Base-by-base conservation (phyloP, 768 basidiomycete species). In the Psilocybe sp. region DNA sequence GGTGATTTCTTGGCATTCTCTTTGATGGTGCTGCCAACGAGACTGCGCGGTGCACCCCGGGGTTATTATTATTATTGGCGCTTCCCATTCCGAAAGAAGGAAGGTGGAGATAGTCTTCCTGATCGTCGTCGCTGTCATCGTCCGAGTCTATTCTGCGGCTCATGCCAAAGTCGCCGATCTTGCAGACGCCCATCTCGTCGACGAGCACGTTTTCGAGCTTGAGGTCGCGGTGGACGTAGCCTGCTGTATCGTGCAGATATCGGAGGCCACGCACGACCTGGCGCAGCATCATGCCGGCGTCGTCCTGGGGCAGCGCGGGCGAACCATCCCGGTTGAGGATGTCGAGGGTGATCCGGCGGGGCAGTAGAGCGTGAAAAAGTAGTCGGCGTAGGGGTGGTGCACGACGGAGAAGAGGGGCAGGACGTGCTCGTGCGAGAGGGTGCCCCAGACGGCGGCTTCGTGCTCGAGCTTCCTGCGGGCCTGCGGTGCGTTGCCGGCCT, bases 121-220 rank as follows among this genome's bases (percentile, higher is more conserved):
- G 66, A 16, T 64, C 63, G 34, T 69, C 71, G 51, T 72, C 69
- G 38, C 73, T 72, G 4, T 70, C 68, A 35, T 71, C 71, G 40
- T 71, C 65, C 64, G 41, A 56, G 58, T 80, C 83, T 37, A 92
- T 82, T 50, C 73, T 74, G 60, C 79, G 76, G 15, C 89, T 77
- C 73, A 94, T 80, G 43, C 92, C 91, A 69, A 95, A 94, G 69
- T 95, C 92, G 39, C 75, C 74, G 31, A 96, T 86, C 62, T 84
- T 82, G 73, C 92, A 93, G n/a, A 85, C 78, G 48, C 90, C 88
- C 74, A 81, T 83, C 64, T 91, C 88, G 65, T 95, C 92, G 46
- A 95, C 85, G 38, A 98, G 81, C 43, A 98, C 84, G 71, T 99
- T 99, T 70, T 98, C 97, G 51, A 97, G 81, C 73, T 99, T 99